A percentile compares a stretch with the other conserved stretches of the same genome.
phyloP scores from a whole-genome alignment of 2,329 filamentous ascomycete species.

The Colletotrichum sp. region DNA sequence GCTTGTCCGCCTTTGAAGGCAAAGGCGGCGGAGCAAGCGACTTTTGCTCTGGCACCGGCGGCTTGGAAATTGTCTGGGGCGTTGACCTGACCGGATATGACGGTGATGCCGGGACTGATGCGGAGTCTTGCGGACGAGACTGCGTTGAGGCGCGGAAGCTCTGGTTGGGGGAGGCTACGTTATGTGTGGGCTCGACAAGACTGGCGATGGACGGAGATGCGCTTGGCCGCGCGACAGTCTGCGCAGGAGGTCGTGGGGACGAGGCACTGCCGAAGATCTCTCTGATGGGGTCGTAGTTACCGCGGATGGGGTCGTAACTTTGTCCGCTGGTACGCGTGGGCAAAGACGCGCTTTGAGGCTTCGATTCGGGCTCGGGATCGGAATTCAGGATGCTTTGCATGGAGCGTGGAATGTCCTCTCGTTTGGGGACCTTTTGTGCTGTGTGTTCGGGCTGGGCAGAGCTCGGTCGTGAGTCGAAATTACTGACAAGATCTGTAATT shows the following conservation, averaged over 20 bases:
- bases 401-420: conserved; percentile 54
- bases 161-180: conserved; percentile 40
- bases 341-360: conserved; percentile 46
- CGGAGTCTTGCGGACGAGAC: conserved; percentile 33
- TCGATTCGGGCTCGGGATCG: conserved; percentile 46
- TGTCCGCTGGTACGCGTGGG: conserved; percentile 73
- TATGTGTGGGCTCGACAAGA: conserved; percentile 72
- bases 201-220: conserved; percentile 92
- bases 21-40: conserved; percentile 38
- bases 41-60: conserved; percentile 42
- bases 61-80: conserved; percentile 37
- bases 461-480: conserved; percentile 27
- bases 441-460: conserved; percentile 35
- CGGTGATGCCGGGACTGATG: conserved; percentile 48
- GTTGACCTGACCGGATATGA: conserved; percentile 39
- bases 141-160: conserved; percentile 26
- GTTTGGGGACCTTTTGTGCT: conserved; percentile 54
- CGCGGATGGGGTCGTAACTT: conserved; percentile 89
- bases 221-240: conserved; percentile 70
- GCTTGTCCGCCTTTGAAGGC: conserved; percentile 25
- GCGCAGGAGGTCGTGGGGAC: conserved; percentile 54
- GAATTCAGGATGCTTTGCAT: conserved; percentile 64
- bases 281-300: conserved; percentile 70
- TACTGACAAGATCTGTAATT: conserved; percentile 41
- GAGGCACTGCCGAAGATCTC: conserved; percentile 44